Conservation (phyloP, 371 early-diverging fungal species). For the Entomophthora muscae region DNA sequence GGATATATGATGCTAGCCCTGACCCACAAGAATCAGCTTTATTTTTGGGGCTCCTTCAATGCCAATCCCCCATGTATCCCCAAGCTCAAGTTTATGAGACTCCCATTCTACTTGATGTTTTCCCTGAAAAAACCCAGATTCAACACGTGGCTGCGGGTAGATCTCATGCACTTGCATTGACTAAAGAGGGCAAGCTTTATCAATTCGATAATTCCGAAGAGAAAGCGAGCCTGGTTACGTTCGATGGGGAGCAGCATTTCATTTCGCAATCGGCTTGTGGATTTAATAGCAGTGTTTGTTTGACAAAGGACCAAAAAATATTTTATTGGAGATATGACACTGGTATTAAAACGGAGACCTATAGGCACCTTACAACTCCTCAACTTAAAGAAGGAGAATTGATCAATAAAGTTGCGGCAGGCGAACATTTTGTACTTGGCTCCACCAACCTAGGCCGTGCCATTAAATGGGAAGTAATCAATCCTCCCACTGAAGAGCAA, state of each 20-base stretch:
- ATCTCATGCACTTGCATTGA: slow-evolving; percentile 4
- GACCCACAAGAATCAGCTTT: slow-evolving; percentile 2
- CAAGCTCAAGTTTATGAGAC: too few relatives aligned
- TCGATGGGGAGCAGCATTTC: background rate
- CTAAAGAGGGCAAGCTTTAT: background rate
- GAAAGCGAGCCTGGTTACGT: background rate
- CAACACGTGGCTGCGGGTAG: slow-evolving; percentile 1
- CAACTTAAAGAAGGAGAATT: slow-evolving; percentile 2
- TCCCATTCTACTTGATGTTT: slow-evolving; percentile 1
- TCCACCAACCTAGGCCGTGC: background rate
- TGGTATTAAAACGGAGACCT: background rate
- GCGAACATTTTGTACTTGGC: slow-evolving; percentile 1
- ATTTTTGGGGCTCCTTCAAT: slow-evolving; percentile 8
- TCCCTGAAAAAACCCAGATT: slow-evolving; percentile 1
- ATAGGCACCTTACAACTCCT: background rate
- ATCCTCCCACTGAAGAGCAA: background rate
- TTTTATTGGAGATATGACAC: background rate
- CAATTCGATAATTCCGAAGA: slow-evolving; percentile 2
- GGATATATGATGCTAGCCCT: slow-evolving; percentile 9
- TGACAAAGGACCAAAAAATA: background rate
- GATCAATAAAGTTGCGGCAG: slow-evolving; percentile 2
- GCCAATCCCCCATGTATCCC: background rate
- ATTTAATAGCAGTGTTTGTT: background rate
- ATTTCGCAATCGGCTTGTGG: slow-evolving; percentile 1
- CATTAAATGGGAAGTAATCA: background rate